Percentiles rank a stretch among this genome's conserved stretches.
Conservation (phyloP, 106 monocot species). For the Acanthochlamys bracteata region DNA sequence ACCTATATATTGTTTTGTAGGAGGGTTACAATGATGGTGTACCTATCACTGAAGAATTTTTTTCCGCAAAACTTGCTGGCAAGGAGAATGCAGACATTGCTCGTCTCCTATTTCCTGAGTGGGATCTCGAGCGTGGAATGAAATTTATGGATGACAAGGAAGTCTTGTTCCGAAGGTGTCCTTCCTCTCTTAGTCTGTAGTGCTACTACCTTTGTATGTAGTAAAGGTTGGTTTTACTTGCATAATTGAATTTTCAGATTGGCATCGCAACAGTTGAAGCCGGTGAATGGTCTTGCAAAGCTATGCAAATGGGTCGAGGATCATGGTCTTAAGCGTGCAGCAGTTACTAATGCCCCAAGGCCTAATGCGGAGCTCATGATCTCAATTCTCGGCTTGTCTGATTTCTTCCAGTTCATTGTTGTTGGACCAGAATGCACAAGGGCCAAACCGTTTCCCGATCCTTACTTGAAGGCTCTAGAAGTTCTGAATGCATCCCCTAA, state of each 20-base stretch:
- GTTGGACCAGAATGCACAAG: constrained; percentile 62
- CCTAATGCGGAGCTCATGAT: constrained; percentile 84
- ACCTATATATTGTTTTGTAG: constrained; percentile 11
- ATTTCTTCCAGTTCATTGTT: constrained; percentile 69
- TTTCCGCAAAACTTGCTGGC: constrained; percentile 42
- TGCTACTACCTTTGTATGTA: background rate
- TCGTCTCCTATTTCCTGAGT: constrained; percentile 42
- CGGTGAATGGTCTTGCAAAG: constrained; percentile 50
- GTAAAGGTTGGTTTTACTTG: background rate
- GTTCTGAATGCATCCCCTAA: constrained; percentile 44
- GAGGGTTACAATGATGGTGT: constrained; percentile 56
- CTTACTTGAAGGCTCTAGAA: constrained; percentile 62
- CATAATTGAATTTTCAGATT: constrained; percentile 36
- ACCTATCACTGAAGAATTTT: constrained; percentile 62
- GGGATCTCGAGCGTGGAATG: constrained; percentile 45
- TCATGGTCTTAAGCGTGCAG: constrained; percentile 58
- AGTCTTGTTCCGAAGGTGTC: constrained; percentile 50
- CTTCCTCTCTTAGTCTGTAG: background rate
- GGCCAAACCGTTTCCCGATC: constrained; percentile 77
- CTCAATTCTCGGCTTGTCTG: constrained; percentile 57
- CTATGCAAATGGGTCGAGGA: constrained; percentile 66
- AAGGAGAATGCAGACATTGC: constrained; percentile 56
- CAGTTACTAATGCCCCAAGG: constrained; percentile 79
- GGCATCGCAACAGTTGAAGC: constrained; percentile 40
- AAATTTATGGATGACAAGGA: constrained; percentile 83